Base-by-base conservation (phyloP, 2,329 filamentous ascomycete genomes). In the Penicillium sp. region DNA sequence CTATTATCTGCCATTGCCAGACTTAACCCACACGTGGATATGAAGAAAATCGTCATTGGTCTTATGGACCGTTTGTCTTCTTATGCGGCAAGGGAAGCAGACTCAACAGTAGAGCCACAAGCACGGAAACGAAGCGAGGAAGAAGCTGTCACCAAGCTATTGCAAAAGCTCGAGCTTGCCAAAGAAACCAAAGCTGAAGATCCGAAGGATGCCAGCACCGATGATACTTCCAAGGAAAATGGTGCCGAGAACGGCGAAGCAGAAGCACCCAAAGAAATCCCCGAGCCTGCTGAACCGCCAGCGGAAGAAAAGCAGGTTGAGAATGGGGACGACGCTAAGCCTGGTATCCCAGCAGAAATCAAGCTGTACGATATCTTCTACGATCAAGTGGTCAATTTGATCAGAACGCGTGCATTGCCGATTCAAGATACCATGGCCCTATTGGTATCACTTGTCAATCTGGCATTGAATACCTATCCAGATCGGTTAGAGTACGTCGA, bases 351-450 rank as follows among this genome's bases (percentile, higher is more conserved):
- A 31, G 79, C 87, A 52, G 88, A 91, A 68, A 87, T 96, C 57
- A 93, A 91, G 76, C 84, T 99, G 25, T 97, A 97, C 74, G 93
- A 97, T 76, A 91, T 97, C 59, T 99, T 97, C 81, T 96, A 97
- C 70, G 89, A 92, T 51, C 94, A 97, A 75, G 94, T 97, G 61
- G 89, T 96, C 71, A 93, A 93, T 69, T 81, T 99, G 51, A 93
- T 97, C 61, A 93, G 92, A 75, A 90, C 90, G 52, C 91, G 97
- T 70, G 88, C 91, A 65, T 82, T 99, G 52, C 89, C 93, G 0
- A 93, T 99, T 63, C 92, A 96, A 74, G 96, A 99, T 73, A 96
- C 90, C 19, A 94, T 96, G 67, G 94, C 93, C 10, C 80, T 99
- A 42, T 82, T 97, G 44, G 93, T 96, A n/a, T 99, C 94, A 5